A percentile compares a stretch with the other conserved stretches of the same genome.
phyloP scores from a whole-genome alignment of 1,139 yeast genomes.

The Hanseniaspora sp. region DNA sequence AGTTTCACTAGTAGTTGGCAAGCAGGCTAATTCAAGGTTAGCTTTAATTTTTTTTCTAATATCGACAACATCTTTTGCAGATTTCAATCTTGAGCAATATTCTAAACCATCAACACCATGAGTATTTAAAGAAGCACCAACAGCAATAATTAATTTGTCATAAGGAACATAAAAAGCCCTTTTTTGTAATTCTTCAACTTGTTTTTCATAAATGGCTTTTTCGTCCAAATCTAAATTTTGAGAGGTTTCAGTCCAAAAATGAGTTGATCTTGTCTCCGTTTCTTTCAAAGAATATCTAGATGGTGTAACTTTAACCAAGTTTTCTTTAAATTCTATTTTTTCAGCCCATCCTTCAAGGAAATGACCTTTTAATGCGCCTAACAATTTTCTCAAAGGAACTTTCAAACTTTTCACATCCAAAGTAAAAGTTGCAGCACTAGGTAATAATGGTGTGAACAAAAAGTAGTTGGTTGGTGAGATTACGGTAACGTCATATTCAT shows the following conservation, averaged over 20 bases:
- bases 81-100: conserved; percentile 47
- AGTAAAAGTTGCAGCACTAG: conserved; percentile 53
- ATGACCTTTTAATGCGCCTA: conserved; percentile 41
- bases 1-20: conserved; percentile 49
- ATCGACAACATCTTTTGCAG: conserved; percentile 52
- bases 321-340: conserved; percentile 41
- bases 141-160: conserved; percentile 53
- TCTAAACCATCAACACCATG: conserved; percentile 57
- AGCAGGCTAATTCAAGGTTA: conserved; percentile 47
- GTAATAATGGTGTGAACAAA: conserved; percentile 48
- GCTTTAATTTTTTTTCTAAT: conserved; percentile 44
- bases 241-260: conserved; percentile 29
- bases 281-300: conserved; percentile 11
- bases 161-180: conserved; percentile 46
- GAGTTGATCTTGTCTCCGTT: conserved; percentile 27
- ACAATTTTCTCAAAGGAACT: conserved; percentile 48
- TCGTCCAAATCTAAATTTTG: conserved; percentile 16
- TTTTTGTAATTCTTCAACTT: conserved; percentile 11
- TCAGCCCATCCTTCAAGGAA: conserved; percentile 48
- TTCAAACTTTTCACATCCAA: conserved; percentile 43
- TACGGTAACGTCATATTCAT: conserved; percentile 48
- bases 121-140: conserved; percentile 53
- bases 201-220: conserved; percentile 4
- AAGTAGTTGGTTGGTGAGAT: conserved; percentile 53
- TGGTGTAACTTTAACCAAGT: conserved; percentile 42